These are phyloP conservation scores for Entomortierella chlamydospora DNA, from an alignment of 192 early-diverging fungal species.

Conservation along the genomic window DNA sequence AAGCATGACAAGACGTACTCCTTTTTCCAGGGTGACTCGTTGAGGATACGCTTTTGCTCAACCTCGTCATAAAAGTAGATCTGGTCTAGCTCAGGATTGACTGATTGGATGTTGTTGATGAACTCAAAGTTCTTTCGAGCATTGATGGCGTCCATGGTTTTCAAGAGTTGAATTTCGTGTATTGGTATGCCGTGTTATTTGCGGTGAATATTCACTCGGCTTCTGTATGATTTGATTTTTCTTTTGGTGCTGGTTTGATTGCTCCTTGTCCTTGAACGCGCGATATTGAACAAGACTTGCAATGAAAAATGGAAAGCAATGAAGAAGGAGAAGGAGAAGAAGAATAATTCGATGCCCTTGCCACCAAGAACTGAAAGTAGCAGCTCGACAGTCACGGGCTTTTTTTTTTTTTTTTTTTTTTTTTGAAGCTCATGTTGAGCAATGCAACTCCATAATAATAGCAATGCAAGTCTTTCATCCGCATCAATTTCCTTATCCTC, in stretches of 20 bases:
- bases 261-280: no score
- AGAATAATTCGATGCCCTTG: neutral
- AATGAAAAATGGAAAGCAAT: neutral
- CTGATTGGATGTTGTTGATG: slow-evolving; percentile 82
- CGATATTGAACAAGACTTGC: neutral
- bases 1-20: slow-evolving; percentile 64
- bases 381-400: neutral
- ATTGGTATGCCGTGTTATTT: no score
- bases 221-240: no score
- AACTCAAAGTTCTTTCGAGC: slow-evolving; percentile 70
- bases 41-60: slow-evolving; percentile 69
- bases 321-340: neutral
- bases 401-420: slow-evolving; percentile 12
- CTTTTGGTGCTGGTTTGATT: no score
- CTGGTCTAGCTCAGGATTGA: slow-evolving; percentile 75
- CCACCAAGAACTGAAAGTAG: no score
- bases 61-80: slow-evolving; percentile 86
- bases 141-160: slow-evolving; percentile 60
- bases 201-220: no score
- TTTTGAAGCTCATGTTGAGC: no score
- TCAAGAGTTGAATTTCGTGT: neutral
- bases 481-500: neutral
- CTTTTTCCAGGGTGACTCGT: slow-evolving; percentile 84
- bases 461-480: no score
- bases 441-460: no score